These are phyloP conservation scores for Letharia columbiana DNA, from an alignment of 495 filamentous ascomycete species.

Conservation along the genomic window DNA sequence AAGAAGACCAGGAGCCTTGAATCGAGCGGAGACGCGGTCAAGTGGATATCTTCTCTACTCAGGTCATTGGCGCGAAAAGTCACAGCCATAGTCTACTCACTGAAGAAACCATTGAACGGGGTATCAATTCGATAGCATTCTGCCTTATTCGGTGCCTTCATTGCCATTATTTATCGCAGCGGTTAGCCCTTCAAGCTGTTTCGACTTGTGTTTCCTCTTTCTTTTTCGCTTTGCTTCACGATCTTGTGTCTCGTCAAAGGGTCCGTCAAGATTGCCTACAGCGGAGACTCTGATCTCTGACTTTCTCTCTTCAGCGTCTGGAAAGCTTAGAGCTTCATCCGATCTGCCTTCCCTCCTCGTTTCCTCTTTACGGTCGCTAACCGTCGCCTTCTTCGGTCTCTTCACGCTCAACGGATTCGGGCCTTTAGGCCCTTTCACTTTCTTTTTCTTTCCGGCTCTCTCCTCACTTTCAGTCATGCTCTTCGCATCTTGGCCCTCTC, in stretches of 20 bases:
- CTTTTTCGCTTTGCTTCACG: constrained; percentile 37
- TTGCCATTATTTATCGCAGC: constrained; percentile 12
- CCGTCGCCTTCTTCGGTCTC: constrained; percentile 57
- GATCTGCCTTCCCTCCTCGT: constrained; percentile 4
- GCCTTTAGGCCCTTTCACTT: constrained; percentile 62
- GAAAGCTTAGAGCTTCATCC: constrained; percentile 20
- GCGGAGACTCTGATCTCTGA: background rate
- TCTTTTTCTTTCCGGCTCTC: constrained; percentile 45
- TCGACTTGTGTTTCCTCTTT: constrained; percentile 38
- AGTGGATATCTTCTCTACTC: background rate
- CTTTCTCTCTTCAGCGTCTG: constrained; percentile 17
- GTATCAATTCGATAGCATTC: background rate
- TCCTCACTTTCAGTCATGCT: constrained; percentile 28
- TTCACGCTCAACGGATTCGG: constrained; percentile 88
- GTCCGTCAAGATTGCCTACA: constrained; percentile 18
- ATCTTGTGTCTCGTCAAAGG: constrained; percentile 24
- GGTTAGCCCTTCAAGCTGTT: constrained; percentile 15
- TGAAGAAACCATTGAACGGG: background rate
- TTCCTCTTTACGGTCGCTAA: constrained; percentile 13
- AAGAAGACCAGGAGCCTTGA: background rate
- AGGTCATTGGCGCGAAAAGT: background rate
- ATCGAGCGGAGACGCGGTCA: background rate
- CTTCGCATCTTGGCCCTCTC: constrained; percentile 26
- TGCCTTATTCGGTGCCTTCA: constrained; percentile 19
- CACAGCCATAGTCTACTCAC: background rate